Percentiles rank a stretch among this genome's conserved stretches.
Evolutionary conservation across 768 basidiomycete genomes (phyloP).

Genomic region (Hygrocybe punicea): DNA sequence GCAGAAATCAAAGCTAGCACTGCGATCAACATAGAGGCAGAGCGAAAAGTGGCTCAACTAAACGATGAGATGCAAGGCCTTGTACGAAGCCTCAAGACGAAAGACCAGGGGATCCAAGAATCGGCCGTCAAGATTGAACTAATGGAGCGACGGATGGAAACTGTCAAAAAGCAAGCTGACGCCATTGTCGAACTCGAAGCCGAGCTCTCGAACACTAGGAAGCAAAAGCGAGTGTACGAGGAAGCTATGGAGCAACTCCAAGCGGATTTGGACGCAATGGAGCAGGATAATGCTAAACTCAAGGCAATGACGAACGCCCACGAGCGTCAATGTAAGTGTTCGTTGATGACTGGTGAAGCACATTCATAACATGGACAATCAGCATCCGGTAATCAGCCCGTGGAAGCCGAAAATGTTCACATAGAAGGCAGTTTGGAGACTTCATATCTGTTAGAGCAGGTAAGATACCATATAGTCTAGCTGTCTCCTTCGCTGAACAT

Average conservation of each 20-base stretch:
- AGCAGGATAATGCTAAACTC: slow-evolving; percentile 84
- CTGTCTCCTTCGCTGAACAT: neutral
- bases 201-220: slow-evolving; percentile 74
- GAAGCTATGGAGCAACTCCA: slow-evolving; percentile 94
- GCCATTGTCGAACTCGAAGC: slow-evolving; percentile 74
- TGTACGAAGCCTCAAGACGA: slow-evolving; percentile 75
- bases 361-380: neutral
- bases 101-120: slow-evolving; percentile 90
- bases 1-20: slow-evolving; percentile 78
- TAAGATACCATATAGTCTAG: slow-evolving; percentile 25
- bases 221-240: slow-evolving; percentile 86
- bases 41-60: slow-evolving; percentile 78
- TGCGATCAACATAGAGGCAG: slow-evolving; percentile 88
- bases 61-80: slow-evolving; percentile 90
- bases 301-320: slow-evolving; percentile 63
- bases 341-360: slow-evolving; percentile 1
- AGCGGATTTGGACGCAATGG: slow-evolving; percentile 78
- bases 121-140: slow-evolving; percentile 88
- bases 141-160: slow-evolving; percentile 90
- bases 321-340: slow-evolving; percentile 64
- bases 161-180: slow-evolving; percentile 87
- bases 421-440: slow-evolving; percentile 84
- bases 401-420: slow-evolving; percentile 58
- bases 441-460: slow-evolving; percentile 85
- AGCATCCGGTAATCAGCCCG: slow-evolving; percentile 48